Base-by-base conservation (phyloP, 192 early-diverging fungal genomes). In the Diversispora epigaea region DNA sequence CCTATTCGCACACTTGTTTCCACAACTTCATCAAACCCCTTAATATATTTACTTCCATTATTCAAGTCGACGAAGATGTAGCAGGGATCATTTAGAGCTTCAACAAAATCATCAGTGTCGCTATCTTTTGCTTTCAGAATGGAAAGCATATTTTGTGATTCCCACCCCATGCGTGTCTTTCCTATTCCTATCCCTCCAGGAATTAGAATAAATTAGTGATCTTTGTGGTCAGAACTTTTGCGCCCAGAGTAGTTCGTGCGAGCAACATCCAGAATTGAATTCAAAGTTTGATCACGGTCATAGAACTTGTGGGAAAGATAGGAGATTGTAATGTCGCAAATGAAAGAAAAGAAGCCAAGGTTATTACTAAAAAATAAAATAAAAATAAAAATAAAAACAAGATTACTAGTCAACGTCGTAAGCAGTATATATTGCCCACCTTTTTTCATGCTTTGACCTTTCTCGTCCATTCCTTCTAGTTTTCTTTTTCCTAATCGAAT, bases 181-280 rank as follows among this genome's bases (percentile, higher is more conserved):
- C 67, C 67, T 68, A 68, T 68, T 68, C 67, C 67, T 68, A 52
- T 68, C 22, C 67, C 67, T 50, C 67, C 67, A 25, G 67, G 67
- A 68, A 68, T 68, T 68, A 50, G 67, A 32, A 68, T 68, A 49
- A 68, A 68, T 68, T 25, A 4, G 49, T 68, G 67, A 68, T 50
- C 21, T 68, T 64, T 67, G 44, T 67, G 43, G n/a, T 67, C 64
- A 47, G 17, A 0, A 67, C 44, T 67, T 2, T 67, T 47, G 22
- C 64, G 44, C 19, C 64, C 65, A 0, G 19, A 14, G 45, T 49
- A 67, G n/a, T 47, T 67, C 3, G 0, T 39, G 17, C 17, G 17
- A 47, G 44, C 45, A 25, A 21, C 44, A 14, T 67, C 44, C 7
- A 47, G 46, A 7, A 67, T 47, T 0, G 0, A 47, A 22, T 67